Conservation (phyloP, 768 basidiomycete species). For the Lyophyllum atratum region DNA sequence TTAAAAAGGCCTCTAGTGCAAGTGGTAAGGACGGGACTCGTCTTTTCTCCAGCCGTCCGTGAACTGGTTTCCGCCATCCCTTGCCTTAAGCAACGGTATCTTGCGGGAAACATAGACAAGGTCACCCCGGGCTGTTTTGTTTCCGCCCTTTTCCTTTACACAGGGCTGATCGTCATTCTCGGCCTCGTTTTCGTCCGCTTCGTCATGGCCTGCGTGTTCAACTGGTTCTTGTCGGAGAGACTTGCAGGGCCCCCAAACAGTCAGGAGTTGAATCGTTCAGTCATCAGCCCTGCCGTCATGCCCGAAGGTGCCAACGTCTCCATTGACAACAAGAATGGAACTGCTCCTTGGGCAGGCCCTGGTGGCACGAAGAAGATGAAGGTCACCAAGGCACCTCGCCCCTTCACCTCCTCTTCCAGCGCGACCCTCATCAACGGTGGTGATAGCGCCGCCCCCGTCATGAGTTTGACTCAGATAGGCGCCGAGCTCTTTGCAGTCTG, state of each 20-base stretch:
- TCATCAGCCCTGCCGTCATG: constrained; percentile 93
- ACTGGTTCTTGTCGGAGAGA: constrained; percentile 88
- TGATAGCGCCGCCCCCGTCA: constrained; percentile 57
- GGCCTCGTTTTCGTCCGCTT: constrained; percentile 90
- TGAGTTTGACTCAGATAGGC: constrained; percentile 90
- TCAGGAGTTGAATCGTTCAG: constrained; percentile 74
- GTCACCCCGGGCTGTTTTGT: constrained; percentile 95
- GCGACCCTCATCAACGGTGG: constrained; percentile 56
- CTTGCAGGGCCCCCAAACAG: constrained; percentile 78
- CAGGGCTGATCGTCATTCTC: constrained; percentile 89
- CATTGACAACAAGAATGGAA: constrained; percentile 88
- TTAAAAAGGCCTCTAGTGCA: constrained; percentile 45
- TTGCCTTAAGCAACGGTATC: constrained; percentile 85
- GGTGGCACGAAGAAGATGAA: constrained; percentile 54
- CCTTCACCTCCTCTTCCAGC: constrained; percentile 52
- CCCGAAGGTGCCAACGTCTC: constrained; percentile 95
- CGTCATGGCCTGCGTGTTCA: constrained; percentile 94
- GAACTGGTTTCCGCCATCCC: constrained; percentile 68
- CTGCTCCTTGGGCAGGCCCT: constrained; percentile 88
- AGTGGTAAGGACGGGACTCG: constrained; percentile 90
- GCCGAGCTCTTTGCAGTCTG: constrained; percentile 94
- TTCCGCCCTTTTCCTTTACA: constrained; percentile 84
- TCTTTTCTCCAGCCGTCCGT: constrained; percentile 73
- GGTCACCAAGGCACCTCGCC: constrained; percentile 44
- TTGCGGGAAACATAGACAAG: constrained; percentile 95